A percentile compares a stretch with the other conserved stretches of the same genome.
Evolutionary conservation across 1,139 yeast species (phyloP).

Genomic region (Lodderomyces theae): DNA sequence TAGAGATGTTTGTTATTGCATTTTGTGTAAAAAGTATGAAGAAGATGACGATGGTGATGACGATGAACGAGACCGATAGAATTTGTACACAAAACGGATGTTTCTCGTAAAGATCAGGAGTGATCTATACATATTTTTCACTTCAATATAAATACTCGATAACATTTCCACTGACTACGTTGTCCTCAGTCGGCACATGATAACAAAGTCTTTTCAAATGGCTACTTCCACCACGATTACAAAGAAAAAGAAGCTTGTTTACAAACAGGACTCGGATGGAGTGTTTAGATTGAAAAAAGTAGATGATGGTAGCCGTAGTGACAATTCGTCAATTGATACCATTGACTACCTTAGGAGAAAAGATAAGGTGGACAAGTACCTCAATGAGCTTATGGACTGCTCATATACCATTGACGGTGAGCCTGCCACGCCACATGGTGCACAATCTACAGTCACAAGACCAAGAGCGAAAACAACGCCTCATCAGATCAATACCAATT

Average conservation of each 20-base stretch:
- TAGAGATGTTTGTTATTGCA: too few species aligned
- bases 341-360: conserved; percentile 14
- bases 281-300: conserved; percentile 39
- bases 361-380: conserved; percentile 25
- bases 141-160: too few species aligned
- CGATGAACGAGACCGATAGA: too few species aligned
- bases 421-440: neutral
- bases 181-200: too few species aligned
- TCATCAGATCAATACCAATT: neutral
- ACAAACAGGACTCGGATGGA: conserved; percentile 43
- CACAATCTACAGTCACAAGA: conserved; percentile 2
- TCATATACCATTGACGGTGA: conserved; percentile 22
- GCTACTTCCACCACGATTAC: conserved; percentile 17
- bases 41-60: too few species aligned
- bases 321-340: conserved; percentile 7
- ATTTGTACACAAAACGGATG: too few species aligned
- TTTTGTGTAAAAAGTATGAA: too few species aligned
- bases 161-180: too few species aligned
- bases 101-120: too few species aligned
- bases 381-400: conserved; percentile 31
- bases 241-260: conserved; percentile 32
- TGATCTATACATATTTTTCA: too few species aligned
- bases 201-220: conserved; percentile 9
- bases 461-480: conserved; percentile 3
- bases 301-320: conserved; percentile 16